These are phyloP conservation scores for Schizosaccharomyces japonicus DNA, from an alignment of 805 yeast species.

Conservation along the genomic window DNA sequence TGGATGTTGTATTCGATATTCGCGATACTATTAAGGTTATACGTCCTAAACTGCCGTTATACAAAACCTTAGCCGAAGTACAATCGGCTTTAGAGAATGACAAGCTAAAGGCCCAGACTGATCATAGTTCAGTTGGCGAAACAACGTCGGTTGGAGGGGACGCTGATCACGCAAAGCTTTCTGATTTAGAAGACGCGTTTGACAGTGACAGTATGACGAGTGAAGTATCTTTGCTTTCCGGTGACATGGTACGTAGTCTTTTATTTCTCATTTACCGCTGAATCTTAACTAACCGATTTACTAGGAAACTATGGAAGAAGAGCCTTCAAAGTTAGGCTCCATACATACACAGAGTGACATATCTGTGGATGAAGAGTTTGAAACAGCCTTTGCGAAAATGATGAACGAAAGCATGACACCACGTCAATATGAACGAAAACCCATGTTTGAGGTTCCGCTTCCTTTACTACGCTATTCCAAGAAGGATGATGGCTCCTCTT, in stretches of 20 bases:
- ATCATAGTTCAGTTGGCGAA: conserved; percentile 1
- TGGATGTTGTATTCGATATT: conserved; percentile 34
- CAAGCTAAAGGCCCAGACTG: not conserved
- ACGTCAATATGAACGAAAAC: conserved; percentile 8
- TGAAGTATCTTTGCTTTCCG: no score
- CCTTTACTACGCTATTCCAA: conserved; percentile 10
- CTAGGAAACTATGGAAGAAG: no score
- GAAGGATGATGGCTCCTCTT: no score
- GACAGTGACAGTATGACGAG: not conserved
- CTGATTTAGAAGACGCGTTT: not conserved
- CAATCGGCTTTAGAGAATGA: conserved; percentile 18
- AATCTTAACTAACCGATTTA: no score
- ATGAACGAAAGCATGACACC: conserved; percentile 10
- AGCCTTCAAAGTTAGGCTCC: no score
- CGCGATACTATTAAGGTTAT: conserved; percentile 20
- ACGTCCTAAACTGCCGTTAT: conserved; percentile 18
- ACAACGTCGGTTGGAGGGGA: not conserved
- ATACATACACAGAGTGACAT: no score
- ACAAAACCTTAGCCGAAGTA: conserved; percentile 22
- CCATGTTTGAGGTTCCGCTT: conserved; percentile 10
- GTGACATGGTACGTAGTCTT: no score
- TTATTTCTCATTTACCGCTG: no score
- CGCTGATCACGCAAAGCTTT: not conserved
- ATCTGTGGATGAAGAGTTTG: conserved; percentile 11
- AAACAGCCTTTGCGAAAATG: conserved; percentile 10